Evolutionary conservation across 345 rosid species (phyloP).

Genomic region (Gossypium anomalum): DNA sequence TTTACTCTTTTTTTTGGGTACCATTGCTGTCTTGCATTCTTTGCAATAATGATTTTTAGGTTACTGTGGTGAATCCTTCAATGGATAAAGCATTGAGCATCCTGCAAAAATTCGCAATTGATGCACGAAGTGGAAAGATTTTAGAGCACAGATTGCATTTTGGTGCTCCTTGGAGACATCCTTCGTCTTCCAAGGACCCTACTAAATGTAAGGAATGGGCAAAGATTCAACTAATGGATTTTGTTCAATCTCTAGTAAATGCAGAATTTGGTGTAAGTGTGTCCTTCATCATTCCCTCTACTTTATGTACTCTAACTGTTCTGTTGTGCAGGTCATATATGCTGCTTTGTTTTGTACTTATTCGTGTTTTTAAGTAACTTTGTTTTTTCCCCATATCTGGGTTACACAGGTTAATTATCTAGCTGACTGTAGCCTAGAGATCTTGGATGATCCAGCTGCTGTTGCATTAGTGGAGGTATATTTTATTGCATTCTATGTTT

Average conservation of each 20-base stretch:
- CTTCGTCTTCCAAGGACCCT: conserved; percentile 50
- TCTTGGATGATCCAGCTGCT: conserved; percentile 88
- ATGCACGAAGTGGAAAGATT: conserved; percentile 58
- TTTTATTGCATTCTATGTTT: neutral
- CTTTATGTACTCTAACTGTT: conserved; percentile 2
- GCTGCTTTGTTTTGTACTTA: neutral
- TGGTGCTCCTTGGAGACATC: conserved; percentile 97
- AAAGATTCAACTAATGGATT: conserved; percentile 91
- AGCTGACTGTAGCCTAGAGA: conserved; percentile 80
- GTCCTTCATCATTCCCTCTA: conserved; percentile 8
- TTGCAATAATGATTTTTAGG: conserved; percentile 29
- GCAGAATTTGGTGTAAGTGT: conserved; percentile 70
- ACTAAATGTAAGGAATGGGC: conserved; percentile 52
- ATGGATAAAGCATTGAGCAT: conserved; percentile 71
- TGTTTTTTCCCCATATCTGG: neutral
- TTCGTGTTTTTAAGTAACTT: neutral
- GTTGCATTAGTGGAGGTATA: conserved; percentile 72
- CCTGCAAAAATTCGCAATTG: conserved; percentile 65
- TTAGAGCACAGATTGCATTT: conserved; percentile 60
- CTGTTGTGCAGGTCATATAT: neutral
- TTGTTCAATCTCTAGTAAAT: conserved; percentile 64
- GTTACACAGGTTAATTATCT: conserved; percentile 67
- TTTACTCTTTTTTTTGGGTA: neutral
- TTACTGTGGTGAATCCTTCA: conserved; percentile 84
- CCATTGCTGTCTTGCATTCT: neutral